Evolutionary conservation across 495 filamentous ascomycete genomes (phyloP), one percentile per base, ranked within the genome.

Genomic region (Lasiosphaeria ovina): DNA sequence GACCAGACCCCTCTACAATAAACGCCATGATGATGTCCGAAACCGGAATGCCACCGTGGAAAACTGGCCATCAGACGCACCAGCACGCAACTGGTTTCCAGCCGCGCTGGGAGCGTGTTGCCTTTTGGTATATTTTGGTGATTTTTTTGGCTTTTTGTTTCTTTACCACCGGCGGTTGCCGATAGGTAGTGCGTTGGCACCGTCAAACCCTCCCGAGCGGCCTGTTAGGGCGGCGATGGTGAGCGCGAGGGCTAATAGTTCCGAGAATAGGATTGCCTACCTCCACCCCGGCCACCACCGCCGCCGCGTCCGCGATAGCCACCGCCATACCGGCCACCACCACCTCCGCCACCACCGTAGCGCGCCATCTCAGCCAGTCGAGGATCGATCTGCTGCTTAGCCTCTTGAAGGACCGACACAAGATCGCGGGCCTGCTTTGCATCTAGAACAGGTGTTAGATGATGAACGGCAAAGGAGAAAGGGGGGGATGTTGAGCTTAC

Each of bases 381-480:
- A 68, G 94, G 94, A 70, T 98, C 95, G 75, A 98, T 92, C 77
- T 96, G 90, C 79, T 98, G 94, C 81, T 98, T 98, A 63, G 94
- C 93, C 77, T 98, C 94, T 65, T 87, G 88, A 65, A 98, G 90
- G 63, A 98, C 90, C 50, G 80, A 81, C 58, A 98, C 85, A 69
- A 98, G 87, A 79, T 98, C 94, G 81, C 95, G 92, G 77, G 94
- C 94, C 85, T 89, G 84, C 84, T 98, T 98, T 62, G 91, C 85
- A 77, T 98, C 94, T 96, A 62, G 32, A 66, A 16, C 16, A 35
- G 36, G 35, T 51, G 71, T 83, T 70, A 79, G 73, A 54, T 51
- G 38, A 40, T 60, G 42, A 62, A 16, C 17, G n/a, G 53, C 7
- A 63, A 51, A 17, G 1, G 31, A 4, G 11, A 40, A 14, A 62